These are phyloP conservation scores for Raffaelea ambrosiae DNA, from an alignment of 2,329 filamentous ascomycete genomes.

Conservation along the genomic window DNA sequence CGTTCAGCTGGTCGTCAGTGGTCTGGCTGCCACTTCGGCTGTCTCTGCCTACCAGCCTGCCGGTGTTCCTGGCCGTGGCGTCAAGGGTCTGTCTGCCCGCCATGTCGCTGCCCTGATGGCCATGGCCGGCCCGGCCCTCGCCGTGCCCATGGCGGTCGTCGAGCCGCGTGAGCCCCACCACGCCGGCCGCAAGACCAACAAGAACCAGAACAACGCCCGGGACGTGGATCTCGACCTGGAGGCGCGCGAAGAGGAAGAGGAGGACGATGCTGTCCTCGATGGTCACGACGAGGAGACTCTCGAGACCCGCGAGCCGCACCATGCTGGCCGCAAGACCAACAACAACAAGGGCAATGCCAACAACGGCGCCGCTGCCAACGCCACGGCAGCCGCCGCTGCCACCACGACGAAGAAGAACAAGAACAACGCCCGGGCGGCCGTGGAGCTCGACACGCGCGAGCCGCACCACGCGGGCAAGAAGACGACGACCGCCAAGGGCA, in stretches of 20 bases:
- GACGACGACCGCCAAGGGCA: slow-evolving; percentile 2
- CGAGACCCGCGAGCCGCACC: slow-evolving; percentile 8
- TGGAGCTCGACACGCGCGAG: slow-evolving; percentile 4
- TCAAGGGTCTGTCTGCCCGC: slow-evolving; percentile 14
- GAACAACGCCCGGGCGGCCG: not conserved
- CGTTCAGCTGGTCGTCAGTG: slow-evolving; percentile 19
- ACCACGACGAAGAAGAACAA: slow-evolving; percentile 1
- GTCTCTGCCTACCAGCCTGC: slow-evolving; percentile 19
- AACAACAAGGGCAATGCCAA: not conserved
- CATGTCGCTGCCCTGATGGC: slow-evolving; percentile 18
- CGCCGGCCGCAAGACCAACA: slow-evolving; percentile 16
- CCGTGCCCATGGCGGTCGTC: slow-evolving; percentile 11
- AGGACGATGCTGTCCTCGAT: slow-evolving; percentile 2
- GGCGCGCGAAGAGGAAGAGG: not conserved
- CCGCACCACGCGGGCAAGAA: slow-evolving; percentile 7
- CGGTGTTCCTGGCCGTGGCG: slow-evolving; percentile 10
- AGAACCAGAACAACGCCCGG: not conserved
- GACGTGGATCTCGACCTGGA: slow-evolving; percentile 6
- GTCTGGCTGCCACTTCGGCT: slow-evolving; percentile 21
- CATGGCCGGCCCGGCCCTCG: slow-evolving; percentile 18
- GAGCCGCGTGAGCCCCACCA: slow-evolving; percentile 16
- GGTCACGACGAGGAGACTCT: no score
- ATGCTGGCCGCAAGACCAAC: slow-evolving; percentile 6
- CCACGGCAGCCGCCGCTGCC: not conserved
- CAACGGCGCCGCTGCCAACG: slow-evolving; percentile 1